phyloP scores from a whole-genome alignment of 495 filamentous ascomycete species.

The Tuber microsphaerosporum region DNA sequence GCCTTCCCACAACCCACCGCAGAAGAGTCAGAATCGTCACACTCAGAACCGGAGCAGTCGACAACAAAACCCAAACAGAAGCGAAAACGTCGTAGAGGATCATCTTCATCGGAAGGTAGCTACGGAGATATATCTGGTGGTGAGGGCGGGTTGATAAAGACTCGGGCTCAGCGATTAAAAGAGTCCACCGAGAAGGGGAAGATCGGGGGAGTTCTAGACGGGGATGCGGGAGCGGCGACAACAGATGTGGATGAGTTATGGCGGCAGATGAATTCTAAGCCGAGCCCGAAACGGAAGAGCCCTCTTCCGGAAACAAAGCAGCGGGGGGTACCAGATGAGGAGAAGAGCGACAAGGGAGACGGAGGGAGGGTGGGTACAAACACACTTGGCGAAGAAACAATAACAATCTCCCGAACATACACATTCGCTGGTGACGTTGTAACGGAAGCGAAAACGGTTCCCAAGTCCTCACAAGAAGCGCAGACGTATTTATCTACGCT shows the following conservation, averaged over 20 bases:
- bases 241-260: constrained; percentile 86
- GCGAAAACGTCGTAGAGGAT: constrained; percentile 18
- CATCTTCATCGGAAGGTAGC: constrained; percentile 12
- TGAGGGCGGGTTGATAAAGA: constrained; percentile 75
- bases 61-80: constrained; percentile 25
- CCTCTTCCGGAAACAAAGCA: constrained; percentile 23
- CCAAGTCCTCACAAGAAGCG: constrained; percentile 72
- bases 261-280: constrained; percentile 62
- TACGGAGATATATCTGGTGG: constrained; percentile 45
- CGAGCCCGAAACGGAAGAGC: constrained; percentile 17
- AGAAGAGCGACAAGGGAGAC: constrained; percentile 11
- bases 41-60: constrained; percentile 46
- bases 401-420: constrained; percentile 82
- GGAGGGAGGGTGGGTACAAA: constrained; percentile 16
- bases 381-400: constrained; percentile 38
- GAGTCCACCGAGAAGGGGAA: constrained; percentile 38
- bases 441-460: constrained; percentile 73
- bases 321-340: constrained; percentile 22
- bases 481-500: constrained; percentile 63
- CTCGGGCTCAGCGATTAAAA: constrained; percentile 47
- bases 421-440: constrained; percentile 83
- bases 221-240: constrained; percentile 53
- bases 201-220: constrained; percentile 55
- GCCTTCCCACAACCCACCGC: constrained; percentile 44
- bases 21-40: constrained; percentile 45